Evolutionary conservation across 2,329 filamentous ascomycete genomes (phyloP).

Genomic region (Hansfordia pulvinata): DNA sequence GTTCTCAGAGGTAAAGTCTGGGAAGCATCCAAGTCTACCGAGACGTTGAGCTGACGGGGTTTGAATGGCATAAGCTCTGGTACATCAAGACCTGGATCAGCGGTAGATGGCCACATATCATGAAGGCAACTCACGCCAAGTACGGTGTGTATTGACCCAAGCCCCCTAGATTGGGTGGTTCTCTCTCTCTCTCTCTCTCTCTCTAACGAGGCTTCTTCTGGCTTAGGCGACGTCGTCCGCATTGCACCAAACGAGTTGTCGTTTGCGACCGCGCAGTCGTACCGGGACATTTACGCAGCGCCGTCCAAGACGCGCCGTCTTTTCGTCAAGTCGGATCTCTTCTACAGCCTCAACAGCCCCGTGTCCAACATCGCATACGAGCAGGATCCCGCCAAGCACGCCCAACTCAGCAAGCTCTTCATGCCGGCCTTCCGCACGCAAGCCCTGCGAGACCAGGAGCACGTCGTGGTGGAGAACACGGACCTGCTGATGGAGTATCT

Average conservation of each 20-base stretch:
- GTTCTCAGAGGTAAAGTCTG: slow-evolving; percentile 6
- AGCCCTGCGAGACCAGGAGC: slow-evolving; percentile 9
- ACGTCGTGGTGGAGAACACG: slow-evolving; percentile 8
- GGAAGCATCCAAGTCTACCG: not conserved
- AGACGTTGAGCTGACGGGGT: not conserved
- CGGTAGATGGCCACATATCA: slow-evolving; percentile 3
- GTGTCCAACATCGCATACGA: slow-evolving; percentile 6
- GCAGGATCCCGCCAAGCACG: slow-evolving; percentile 9
- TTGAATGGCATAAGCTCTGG: slow-evolving; percentile 4
- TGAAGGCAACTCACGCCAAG: slow-evolving; percentile 4
- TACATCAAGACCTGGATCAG: slow-evolving; percentile 4
- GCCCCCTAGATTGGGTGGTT: not conserved
- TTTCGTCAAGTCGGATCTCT: slow-evolving; percentile 6
- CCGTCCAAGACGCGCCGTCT: slow-evolving; percentile 8
- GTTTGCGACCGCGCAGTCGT: slow-evolving; percentile 4
- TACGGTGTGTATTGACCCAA: slow-evolving; percentile 4
- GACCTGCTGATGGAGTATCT: slow-evolving; percentile 9
- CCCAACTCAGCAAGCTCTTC: slow-evolving; percentile 8
- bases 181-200: not conserved
- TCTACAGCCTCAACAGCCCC: slow-evolving; percentile 7
- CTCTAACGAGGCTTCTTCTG: not conserved
- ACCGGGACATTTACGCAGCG: slow-evolving; percentile 7
- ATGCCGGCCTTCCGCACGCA: slow-evolving; percentile 8
- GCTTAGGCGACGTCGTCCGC: slow-evolving; percentile 5
- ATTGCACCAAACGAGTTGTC: slow-evolving; percentile 10